phyloP scores from a whole-genome alignment of 176 grass and related monocot species.

The Poa annua region DNA sequence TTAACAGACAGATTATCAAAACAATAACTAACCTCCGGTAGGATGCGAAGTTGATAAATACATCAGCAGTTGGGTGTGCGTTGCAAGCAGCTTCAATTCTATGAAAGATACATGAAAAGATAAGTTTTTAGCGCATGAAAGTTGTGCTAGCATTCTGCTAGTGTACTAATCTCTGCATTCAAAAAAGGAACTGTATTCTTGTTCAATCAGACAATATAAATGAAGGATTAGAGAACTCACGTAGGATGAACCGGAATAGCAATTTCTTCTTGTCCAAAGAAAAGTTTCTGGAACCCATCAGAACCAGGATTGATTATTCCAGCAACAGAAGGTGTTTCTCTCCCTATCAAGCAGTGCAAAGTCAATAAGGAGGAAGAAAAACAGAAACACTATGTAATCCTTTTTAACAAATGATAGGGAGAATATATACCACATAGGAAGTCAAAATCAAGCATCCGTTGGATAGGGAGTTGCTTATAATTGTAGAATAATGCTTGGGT shows the following conservation, averaged over 20 bases:
- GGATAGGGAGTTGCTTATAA: slow-evolving; percentile 99
- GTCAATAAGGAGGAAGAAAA: slow-evolving; percentile 30
- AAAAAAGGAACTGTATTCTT: slow-evolving; percentile 28
- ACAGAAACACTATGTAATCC: slow-evolving; percentile 2
- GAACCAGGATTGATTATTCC: slow-evolving; percentile 99
- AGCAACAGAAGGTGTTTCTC: slow-evolving; percentile 97
- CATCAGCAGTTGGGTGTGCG: slow-evolving; percentile 93
- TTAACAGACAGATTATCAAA: slow-evolving; percentile 24
- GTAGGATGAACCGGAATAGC: slow-evolving; percentile 95
- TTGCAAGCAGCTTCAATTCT: slow-evolving; percentile 95
- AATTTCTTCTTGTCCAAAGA: slow-evolving; percentile 99
- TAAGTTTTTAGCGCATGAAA: slow-evolving; percentile 15
- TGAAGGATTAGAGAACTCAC: slow-evolving; percentile 43
- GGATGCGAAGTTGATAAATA: slow-evolving; percentile 98
- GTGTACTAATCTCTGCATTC: not conserved
- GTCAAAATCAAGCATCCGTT: slow-evolving; percentile 99
- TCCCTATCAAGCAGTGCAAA: slow-evolving; percentile 57
- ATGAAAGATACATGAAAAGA: slow-evolving; percentile 40
- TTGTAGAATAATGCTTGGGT: slow-evolving; percentile 98
- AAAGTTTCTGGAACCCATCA: slow-evolving; percentile 98
- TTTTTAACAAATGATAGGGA: slow-evolving; percentile 27
- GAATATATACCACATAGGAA: slow-evolving; percentile 83
- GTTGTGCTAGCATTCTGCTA: slow-evolving; percentile 15
- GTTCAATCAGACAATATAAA: slow-evolving; percentile 20
- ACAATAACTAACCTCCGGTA: slow-evolving; percentile 76